phyloP scores from a whole-genome alignment of 2,329 filamentous ascomycete species.

The Sporothrix brunneoviolacea region DNA sequence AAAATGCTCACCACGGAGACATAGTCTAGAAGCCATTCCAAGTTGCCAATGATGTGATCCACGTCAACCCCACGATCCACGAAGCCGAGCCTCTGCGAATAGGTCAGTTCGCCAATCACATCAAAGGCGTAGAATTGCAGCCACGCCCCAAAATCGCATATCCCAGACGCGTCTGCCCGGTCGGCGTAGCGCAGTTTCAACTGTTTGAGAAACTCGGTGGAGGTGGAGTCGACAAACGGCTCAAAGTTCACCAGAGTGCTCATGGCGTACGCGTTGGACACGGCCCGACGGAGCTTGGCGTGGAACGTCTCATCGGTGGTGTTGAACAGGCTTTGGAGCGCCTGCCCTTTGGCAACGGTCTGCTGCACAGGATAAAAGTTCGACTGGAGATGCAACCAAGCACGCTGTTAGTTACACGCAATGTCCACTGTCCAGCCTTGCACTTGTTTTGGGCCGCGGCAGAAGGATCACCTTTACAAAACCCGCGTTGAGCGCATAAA shows the following conservation, averaged over 20 bases:
- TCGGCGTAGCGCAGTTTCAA: constrained; percentile 23
- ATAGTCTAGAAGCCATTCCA: constrained; percentile 21
- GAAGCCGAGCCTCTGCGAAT: constrained; percentile 55
- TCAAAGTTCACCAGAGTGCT: constrained; percentile 20
- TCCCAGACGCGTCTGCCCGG: constrained; percentile 4
- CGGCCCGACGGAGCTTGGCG: constrained; percentile 12
- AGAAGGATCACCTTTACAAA: too few relatives aligned
- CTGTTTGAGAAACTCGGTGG: constrained; percentile 22
- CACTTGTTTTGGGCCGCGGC: too few relatives aligned
- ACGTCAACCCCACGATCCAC: constrained; percentile 54
- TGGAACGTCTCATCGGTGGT: constrained; percentile 1
- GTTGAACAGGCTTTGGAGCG: constrained; percentile 1
- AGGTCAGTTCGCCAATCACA: constrained; percentile 55
- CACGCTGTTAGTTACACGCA: background rate
- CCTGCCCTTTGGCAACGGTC: background rate
- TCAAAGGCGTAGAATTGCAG: constrained; percentile 60
- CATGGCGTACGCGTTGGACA: constrained; percentile 20
- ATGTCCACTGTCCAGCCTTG: too few relatives aligned
- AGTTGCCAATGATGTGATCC: constrained; percentile 46
- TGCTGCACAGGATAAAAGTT: background rate
- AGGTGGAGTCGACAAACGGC: constrained; percentile 18
- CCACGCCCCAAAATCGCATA: constrained; percentile 34
- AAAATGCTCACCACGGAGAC: constrained; percentile 18
- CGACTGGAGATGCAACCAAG: background rate
- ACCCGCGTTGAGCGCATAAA: background rate